These are phyloP conservation scores for Bryopsis sp. DNA, from an alignment of 139 green algal species.

Conservation along the genomic window DNA sequence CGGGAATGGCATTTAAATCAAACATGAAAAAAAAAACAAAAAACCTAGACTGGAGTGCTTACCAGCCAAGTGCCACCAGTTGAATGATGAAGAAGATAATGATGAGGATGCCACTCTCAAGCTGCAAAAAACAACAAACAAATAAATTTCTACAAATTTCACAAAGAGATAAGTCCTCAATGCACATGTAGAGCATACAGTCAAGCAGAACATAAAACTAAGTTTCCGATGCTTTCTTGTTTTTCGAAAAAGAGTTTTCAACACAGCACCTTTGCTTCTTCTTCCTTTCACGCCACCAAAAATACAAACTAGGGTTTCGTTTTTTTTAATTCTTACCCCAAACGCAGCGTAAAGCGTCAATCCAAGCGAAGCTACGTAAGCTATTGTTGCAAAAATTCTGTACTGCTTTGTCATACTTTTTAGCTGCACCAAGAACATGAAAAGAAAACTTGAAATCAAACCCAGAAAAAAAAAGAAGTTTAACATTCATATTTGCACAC, in stretches of 20 bases:
- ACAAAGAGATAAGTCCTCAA: background rate
- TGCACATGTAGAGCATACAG: too few species aligned
- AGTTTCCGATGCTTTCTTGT: too few species aligned
- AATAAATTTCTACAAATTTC: background rate
- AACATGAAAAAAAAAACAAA: background rate
- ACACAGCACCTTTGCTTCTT: too few species aligned
- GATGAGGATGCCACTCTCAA: background rate
- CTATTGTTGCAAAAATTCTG: conserved; percentile 4
- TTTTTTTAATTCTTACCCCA: background rate
- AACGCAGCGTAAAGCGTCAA: conserved; percentile 15
- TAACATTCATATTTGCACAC: too few species aligned
- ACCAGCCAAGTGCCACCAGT: conserved; percentile 14
- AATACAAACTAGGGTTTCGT: too few species aligned
- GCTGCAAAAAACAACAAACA: background rate
- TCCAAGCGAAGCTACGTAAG: conserved; percentile 1
- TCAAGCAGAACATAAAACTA: too few species aligned
- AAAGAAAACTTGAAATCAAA: too few species aligned
- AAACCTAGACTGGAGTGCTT: background rate
- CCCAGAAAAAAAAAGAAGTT: too few species aligned
- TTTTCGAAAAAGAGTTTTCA: too few species aligned
- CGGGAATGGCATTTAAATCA: too few species aligned
- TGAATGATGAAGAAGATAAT: conserved; percentile 17
- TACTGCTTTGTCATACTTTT: conserved; percentile 19
- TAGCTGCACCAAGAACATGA: background rate
- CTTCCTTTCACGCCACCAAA: too few species aligned